Evolutionary conservation across 306 rosid species (phyloP), one percentile per base, ranked within the genome.

Genomic region (Rosa lucieae): DNA sequence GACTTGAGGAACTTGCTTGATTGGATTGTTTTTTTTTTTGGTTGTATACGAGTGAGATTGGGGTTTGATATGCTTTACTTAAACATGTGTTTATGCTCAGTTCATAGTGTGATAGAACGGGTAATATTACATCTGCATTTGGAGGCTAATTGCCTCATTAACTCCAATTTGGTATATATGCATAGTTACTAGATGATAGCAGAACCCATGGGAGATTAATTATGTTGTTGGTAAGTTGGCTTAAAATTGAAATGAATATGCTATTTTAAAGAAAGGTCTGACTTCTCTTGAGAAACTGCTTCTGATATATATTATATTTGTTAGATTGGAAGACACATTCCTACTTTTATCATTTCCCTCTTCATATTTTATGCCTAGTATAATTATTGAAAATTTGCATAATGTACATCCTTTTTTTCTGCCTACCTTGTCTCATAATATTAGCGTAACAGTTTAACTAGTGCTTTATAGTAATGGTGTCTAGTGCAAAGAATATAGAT

Each of bases 1-100:
- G n/a, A 70, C 29, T 58, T 63, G 29, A 76, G 10, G 62, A 62
- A 26, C 47, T 8, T 62, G 11, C 67, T 77, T 32, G 73, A 71
- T 26, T 44, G 80, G 66, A 62, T 11, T 48, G 0, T 12, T 11
- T 49, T 13, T 49, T 49, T 5, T 49, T 46, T 21, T 10, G 11
- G 14, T 8, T 21, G 65, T 58, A 58, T 23, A 3, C 6, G n/a
- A 23, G 66, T 59, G 32, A 17, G 37, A 59, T 59, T 0, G 0
- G 13, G 1, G 32, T 58, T 53, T 17, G 21, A 15, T 15, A 53
- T 18, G 17, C 59, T 18, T 17, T 53, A 52, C 21, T 40, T 40
- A 39, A 77, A 40, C 32, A 35, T 67, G 51, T 21, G 5, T 67
- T 39, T 49, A 49, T 49, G 42, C 53, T 53, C 26, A 47, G 18